phyloP scores from a whole-genome alignment of 495 filamentous ascomycete species.

The Chaetomium cochliodes region DNA sequence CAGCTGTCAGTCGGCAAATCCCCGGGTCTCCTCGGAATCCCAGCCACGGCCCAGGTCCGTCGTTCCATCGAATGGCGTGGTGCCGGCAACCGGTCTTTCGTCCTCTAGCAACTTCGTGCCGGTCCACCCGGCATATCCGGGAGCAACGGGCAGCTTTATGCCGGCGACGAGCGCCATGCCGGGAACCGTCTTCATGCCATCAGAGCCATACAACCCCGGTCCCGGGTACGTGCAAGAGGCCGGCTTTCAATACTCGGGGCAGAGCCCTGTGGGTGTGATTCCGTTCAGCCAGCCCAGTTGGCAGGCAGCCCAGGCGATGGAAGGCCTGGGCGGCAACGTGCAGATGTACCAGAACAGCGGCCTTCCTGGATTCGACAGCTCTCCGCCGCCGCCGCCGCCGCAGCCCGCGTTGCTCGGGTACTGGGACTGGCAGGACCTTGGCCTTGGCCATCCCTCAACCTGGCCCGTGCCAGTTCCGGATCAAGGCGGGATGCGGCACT shows the following conservation, averaged over 20 bases:
- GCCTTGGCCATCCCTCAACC: conserved; percentile 28
- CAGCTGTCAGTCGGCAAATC: not conserved
- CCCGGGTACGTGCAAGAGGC: not conserved
- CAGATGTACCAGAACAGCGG: conserved; percentile 15
- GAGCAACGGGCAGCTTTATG: not conserved
- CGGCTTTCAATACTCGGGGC: not conserved
- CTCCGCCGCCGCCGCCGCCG: not conserved
- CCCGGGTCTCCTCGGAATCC: not conserved
- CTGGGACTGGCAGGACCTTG: conserved; percentile 33
- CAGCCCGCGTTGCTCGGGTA: conserved; percentile 26
- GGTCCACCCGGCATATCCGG: not conserved
- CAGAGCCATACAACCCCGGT: conserved; percentile 9
- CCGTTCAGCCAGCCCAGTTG: conserved; percentile 24
- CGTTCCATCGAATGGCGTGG: not conserved
- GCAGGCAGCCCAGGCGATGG: conserved; percentile 12
- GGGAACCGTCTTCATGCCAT: conserved; percentile 3
- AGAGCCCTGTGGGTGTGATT: not conserved
- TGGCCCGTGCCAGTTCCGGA: conserved; percentile 21
- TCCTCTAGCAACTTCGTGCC: conserved; percentile 3
- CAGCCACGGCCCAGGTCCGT: not conserved
- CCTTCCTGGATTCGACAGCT: conserved; percentile 14
- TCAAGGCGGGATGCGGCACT: not conserved
- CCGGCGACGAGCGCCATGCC: conserved; percentile 1
- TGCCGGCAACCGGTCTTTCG: not conserved
- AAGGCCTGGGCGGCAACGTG: not conserved